phyloP scores from a whole-genome alignment of 1,284 basidiomycete species.

The Wolfiporia cocos region DNA sequence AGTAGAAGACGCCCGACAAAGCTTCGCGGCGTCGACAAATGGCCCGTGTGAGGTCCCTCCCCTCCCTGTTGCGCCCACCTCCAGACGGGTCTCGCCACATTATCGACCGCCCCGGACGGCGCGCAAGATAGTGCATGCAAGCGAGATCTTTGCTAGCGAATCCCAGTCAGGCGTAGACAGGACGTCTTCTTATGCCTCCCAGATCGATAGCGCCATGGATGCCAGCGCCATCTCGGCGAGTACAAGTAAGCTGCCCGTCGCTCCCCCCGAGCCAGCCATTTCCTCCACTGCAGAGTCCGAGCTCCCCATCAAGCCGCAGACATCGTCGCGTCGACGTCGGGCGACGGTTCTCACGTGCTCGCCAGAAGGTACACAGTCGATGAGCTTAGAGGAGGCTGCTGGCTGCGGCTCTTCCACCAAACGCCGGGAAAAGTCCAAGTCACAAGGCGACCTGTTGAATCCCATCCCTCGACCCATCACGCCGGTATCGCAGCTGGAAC shows the following conservation, averaged over 20 bases:
- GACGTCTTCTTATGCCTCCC: no score
- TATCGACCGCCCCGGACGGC: slow-evolving; percentile 51
- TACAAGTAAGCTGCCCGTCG: no score
- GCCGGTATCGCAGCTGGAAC: slow-evolving; percentile 53
- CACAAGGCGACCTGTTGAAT: slow-evolving; percentile 55
- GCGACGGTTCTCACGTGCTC: no score
- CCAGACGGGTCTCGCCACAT: slow-evolving; percentile 43
- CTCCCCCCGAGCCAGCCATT: no score
- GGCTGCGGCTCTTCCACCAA: slow-evolving; percentile 35
- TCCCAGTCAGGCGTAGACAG: no score
- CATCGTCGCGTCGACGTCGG: no score
- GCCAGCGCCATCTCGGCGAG: no score
- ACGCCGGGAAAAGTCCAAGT: slow-evolving; percentile 58
- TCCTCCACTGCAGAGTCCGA: no score
- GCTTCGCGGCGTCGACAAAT: slow-evolving; percentile 49
- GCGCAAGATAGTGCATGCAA: slow-evolving; percentile 57
- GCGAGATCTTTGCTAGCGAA: slow-evolving; percentile 75
- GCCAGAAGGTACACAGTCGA: no score
- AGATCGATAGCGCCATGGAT: no score
- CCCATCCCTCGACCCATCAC: slow-evolving; percentile 65
- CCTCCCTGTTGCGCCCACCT: slow-evolving; percentile 53
- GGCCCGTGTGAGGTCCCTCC: slow-evolving; percentile 42
- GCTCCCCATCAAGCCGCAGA: no score
- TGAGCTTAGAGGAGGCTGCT: no score
- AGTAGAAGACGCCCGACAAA: slow-evolving; percentile 68